Evolutionary conservation across 2,329 filamentous ascomycete species (phyloP), one percentile per base, ranked within the genome.

Genomic region (Colletotrichum lindemuthianum): DNA sequence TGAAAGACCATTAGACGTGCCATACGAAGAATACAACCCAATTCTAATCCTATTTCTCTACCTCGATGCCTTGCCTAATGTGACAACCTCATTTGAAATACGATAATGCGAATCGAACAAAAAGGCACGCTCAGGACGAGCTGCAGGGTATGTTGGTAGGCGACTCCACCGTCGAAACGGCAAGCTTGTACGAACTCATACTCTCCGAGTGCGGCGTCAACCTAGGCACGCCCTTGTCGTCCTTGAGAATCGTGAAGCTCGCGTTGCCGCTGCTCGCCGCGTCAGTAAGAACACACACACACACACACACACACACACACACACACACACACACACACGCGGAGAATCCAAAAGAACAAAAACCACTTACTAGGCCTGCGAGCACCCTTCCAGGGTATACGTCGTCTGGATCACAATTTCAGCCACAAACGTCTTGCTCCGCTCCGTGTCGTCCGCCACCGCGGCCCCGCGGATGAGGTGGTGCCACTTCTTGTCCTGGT

Each of bases 361-460:
- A 10, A 13, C 37, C n/a, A 60, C 61, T 61, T 50, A 65, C 61
- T 61, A 61, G 1, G 58, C 58, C 58, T 65, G 51, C 2, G 61
- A 65, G 5, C 58, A 65, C 15, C 61, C 61, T 0, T 47, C 51
- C 8, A 45, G 15, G 34, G 52, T 34, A 24, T 61, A 57, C 32
- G 61, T 57, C 32, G 61, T 56, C 51, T 65, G 61, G 3, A 65
- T 56, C 8, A 65, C 61, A 39, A 61, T 56, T 4, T 65, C 15
- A 2, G 51, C 61, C 6, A 56, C 58, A 2, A 56, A 65, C 10
- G 61, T 61, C 58, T 61, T 65, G 11, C 39, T 37, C 16, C 7
- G 24, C 8, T 15, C 15, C 16, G 51, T 37, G 34, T 65, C 58
- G n/a, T 24, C 58, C 3, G 15, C 47, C 10, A 65, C 58, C 8